phyloP scores from a whole-genome alignment of 2,329 filamentous ascomycete species.

The Ambrosiella xylebori region DNA sequence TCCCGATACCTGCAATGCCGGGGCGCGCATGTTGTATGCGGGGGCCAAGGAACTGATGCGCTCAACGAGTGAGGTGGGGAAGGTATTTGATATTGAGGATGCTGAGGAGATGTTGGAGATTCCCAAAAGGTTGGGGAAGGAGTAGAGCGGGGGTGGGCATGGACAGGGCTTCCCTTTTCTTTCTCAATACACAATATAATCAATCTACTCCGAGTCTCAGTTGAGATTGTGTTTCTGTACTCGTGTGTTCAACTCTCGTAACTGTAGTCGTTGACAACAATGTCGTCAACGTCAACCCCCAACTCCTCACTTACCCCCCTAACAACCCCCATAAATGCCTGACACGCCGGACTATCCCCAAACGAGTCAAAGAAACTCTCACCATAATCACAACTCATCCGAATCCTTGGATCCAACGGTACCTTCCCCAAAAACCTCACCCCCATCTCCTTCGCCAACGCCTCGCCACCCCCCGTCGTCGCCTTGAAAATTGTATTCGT shows the following conservation, averaged over 20 bases:
- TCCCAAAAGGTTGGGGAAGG: conserved; percentile 40
- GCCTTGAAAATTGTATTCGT: conserved; percentile 74
- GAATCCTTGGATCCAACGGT: conserved; percentile 80
- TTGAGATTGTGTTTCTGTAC: not conserved
- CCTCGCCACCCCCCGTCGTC: conserved; percentile 72
- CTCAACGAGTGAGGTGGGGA: conserved; percentile 77
- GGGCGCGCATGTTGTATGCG: conserved; percentile 84
- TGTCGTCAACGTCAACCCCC: conserved; percentile 40
- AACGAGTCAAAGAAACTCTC: conserved; percentile 94
- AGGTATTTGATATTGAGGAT: conserved; percentile 68
- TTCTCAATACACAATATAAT: not conserved
- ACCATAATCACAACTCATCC: conserved; percentile 92
- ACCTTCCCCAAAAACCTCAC: conserved; percentile 83
- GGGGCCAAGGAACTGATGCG: conserved; percentile 92
- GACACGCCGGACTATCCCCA: conserved; percentile 79
- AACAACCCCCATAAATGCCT: conserved; percentile 67
- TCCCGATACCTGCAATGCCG: conserved; percentile 74
- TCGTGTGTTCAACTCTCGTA: conserved; percentile 16
- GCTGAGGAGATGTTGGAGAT: conserved; percentile 72
- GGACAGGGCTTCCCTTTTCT: not conserved
- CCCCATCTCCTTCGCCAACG: conserved; percentile 66
- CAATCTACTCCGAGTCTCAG: not conserved
- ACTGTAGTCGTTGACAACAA: conserved; percentile 25
- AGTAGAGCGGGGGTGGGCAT: conserved; percentile 10
- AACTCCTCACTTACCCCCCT: conserved; percentile 49